Evolutionary conservation across 2,329 filamentous ascomycete genomes (phyloP), one percentile per base, ranked within the genome.

Genomic region (Lachnellula arida): DNA sequence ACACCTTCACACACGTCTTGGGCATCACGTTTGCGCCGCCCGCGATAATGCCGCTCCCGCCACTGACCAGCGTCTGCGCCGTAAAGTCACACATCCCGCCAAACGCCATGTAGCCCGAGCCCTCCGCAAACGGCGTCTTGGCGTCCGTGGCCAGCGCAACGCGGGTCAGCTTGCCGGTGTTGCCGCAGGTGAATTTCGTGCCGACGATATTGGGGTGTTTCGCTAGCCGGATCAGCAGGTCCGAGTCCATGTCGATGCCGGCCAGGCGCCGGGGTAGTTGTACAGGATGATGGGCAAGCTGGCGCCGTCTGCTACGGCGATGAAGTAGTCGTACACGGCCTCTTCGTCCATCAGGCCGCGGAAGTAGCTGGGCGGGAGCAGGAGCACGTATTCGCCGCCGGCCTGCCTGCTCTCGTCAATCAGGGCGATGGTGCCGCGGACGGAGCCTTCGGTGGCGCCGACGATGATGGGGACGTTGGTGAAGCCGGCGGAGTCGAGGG

Each of bases 181-280:
- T 94, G 62, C 89, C 91, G 71, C 90, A 95, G 42, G 91, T 96
- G 78, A 96, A 95, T 73, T 96, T 96, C 54, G 89, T 92, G 60
- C 91, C 91, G 60, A 91, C 76, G 67, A 96, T 90, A 74, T 95
- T 95, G 62, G 85, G 84, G 74, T 95, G 90, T 70, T 85, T 75
- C 46, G 87, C 88, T 39, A 96, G 82, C 69, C 81, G 81, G 75
- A 94, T 90, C 67, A 96, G 81, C 57, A 93, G 80, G 70, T 96
- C 91, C 56, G 88, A 92, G 78, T 94, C 89, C 82, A 96, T 87
- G 72, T 96, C 91, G 68, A 95, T 88, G 50, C 91, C 91, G 5
- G 89, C 81, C 5, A 94, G 49, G 89, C 91, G 51, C 89, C 90
- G 0, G 91, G 91, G 76, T 94, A 96, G 78, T 95, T 96, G 81